These are phyloP conservation scores for Trichophyton equinum DNA, from an alignment of 2,329 filamentous ascomycete species.

Conservation along the genomic window DNA sequence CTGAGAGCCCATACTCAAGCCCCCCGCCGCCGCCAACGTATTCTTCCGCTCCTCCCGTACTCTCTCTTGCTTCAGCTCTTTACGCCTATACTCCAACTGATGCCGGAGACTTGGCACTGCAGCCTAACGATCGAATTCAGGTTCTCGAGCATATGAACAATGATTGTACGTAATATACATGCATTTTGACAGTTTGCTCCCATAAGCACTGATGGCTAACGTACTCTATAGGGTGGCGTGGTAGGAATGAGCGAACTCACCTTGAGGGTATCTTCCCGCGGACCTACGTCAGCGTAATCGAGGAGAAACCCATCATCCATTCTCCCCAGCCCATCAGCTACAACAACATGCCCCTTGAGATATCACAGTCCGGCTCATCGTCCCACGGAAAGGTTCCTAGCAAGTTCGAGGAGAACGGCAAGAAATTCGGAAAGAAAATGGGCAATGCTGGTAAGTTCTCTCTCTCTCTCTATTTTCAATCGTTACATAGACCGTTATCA, in stretches of 20 bases:
- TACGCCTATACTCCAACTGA: slow-evolving; percentile 75
- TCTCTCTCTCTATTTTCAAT: neutral
- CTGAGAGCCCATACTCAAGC: slow-evolving; percentile 33
- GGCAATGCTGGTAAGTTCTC: slow-evolving; percentile 49
- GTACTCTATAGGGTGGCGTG: slow-evolving; percentile 54
- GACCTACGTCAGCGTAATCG: slow-evolving; percentile 64
- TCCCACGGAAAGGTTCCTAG: slow-evolving; percentile 35
- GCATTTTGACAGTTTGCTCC: neutral
- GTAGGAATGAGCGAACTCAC: slow-evolving; percentile 68
- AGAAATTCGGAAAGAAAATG: slow-evolving; percentile 94
- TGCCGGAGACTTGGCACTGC: slow-evolving; percentile 66
- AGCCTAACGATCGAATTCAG: slow-evolving; percentile 65
- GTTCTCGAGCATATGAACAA: slow-evolving; percentile 90
- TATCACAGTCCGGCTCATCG: slow-evolving; percentile 46
- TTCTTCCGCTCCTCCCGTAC: slow-evolving; percentile 38
- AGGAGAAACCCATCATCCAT: slow-evolving; percentile 44
- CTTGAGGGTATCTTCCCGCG: slow-evolving; percentile 90
- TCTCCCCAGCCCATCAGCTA: slow-evolving; percentile 33
- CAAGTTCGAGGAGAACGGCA: slow-evolving; percentile 64
- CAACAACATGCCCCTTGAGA: slow-evolving; percentile 60
- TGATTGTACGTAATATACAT: slow-evolving; percentile 55
- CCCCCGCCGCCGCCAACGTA: slow-evolving; percentile 41
- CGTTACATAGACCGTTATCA: neutral
- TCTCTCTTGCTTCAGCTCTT: slow-evolving; percentile 65
- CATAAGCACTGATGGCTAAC: neutral